phyloP scores from a whole-genome alignment of 352 stramenopile genomes.

The Phytopythium helicoides region DNA sequence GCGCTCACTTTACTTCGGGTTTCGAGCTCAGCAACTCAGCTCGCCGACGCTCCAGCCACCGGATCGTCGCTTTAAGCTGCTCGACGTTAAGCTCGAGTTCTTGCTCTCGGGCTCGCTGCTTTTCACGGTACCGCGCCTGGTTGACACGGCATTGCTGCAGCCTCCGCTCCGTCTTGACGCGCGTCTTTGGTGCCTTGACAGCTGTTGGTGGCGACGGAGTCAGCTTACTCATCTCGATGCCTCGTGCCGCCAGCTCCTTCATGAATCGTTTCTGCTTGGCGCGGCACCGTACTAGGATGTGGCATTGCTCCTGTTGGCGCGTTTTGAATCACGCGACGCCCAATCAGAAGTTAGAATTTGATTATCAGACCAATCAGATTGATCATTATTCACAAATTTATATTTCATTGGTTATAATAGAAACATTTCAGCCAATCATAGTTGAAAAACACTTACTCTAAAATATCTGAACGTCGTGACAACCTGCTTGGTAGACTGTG shows the following conservation, averaged over 20 bases:
- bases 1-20: not conserved
- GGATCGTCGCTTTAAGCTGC: slow-evolving; percentile 13
- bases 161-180: slow-evolving; percentile 19
- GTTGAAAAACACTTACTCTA: no score
- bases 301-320: slow-evolving; percentile 41
- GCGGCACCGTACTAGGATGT: slow-evolving; percentile 36
- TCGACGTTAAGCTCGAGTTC: slow-evolving; percentile 15
- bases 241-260: not conserved
- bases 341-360: no score
- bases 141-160: slow-evolving; percentile 30
- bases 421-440: no score
- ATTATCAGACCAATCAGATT: no score
- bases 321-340: no score
- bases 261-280: slow-evolving; percentile 22
- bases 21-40: slow-evolving; percentile 3
- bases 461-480: no score
- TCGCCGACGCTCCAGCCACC: slow-evolving; percentile 18
- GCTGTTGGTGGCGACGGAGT: not conserved
- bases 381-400: no score
- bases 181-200: not conserved
- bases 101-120: slow-evolving; percentile 13
- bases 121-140: slow-evolving; percentile 31
- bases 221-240: not conserved
- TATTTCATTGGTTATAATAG: no score
- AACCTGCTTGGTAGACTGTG: no score